Evolutionary conservation across 805 yeast species (phyloP).

Genomic region (Starmerella potacharoeniae): DNA sequence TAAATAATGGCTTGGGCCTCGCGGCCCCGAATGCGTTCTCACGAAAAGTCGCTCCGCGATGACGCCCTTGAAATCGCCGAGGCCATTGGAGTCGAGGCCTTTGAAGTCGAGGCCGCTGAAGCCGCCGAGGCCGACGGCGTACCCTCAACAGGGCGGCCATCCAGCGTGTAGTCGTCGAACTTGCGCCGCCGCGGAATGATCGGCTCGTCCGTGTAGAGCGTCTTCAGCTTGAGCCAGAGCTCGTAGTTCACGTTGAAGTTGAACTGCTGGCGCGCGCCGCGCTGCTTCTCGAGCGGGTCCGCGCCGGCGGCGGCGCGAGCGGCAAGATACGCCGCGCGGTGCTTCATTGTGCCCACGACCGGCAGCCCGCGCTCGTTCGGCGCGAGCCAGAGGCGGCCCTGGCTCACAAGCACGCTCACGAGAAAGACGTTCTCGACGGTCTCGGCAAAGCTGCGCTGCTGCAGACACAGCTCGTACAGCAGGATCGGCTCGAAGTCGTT

Average conservation of each 20-base stretch:
- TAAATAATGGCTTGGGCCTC: too few species aligned
- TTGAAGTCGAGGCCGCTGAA: too few species aligned
- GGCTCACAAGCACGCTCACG: constrained; percentile 8
- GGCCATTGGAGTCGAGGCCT: too few species aligned
- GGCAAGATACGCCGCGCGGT: constrained; percentile 1
- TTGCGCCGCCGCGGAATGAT: constrained; percentile 1
- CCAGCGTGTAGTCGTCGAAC: background rate
- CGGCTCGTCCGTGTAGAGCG: background rate
- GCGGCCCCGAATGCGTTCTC: too few species aligned
- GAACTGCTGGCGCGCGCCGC: constrained; percentile 7
- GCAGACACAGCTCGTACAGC: constrained; percentile 13
- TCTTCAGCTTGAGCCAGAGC: background rate
- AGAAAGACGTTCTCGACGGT: constrained; percentile 15
- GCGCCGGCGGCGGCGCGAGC: background rate
- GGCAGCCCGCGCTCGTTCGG: constrained; percentile 10
- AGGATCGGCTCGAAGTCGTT: constrained; percentile 4
- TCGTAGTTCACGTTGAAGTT: constrained; percentile 7
- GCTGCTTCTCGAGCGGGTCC: background rate
- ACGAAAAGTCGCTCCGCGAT: too few species aligned
- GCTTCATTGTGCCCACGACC: constrained; percentile 6
- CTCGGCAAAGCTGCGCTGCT: constrained; percentile 8
- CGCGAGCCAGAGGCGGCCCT: constrained; percentile 8
- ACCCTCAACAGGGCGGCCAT: too few species aligned
- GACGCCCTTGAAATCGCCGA: too few species aligned
- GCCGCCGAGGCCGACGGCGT: too few species aligned